These are phyloP conservation scores for Cerioporus squamosus DNA, from an alignment of 1,284 basidiomycete genomes.

Conservation along the genomic window DNA sequence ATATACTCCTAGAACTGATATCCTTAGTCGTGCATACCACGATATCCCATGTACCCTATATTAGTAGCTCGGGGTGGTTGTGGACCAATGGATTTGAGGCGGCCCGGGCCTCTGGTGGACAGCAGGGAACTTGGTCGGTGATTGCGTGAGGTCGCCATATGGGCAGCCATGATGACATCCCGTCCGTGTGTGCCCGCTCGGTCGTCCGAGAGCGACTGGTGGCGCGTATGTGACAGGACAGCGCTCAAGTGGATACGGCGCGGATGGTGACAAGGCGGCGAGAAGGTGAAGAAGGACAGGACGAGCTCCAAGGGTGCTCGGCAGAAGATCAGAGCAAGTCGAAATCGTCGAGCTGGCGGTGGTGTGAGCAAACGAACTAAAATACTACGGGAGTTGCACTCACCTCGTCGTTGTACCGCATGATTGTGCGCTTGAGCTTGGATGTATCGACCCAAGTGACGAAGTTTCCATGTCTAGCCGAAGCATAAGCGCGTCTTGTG, in stretches of 20 bases:
- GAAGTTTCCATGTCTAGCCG: slow-evolving; percentile 92
- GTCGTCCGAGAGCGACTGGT: too few species aligned
- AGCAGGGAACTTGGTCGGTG: too few species aligned
- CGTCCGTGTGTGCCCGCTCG: too few species aligned
- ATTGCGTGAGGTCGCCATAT: too few species aligned
- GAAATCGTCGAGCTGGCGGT: slow-evolving; percentile 85
- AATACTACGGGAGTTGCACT: slow-evolving; percentile 19
- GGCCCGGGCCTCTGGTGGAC: slow-evolving; percentile 6
- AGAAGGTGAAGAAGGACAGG: too few species aligned
- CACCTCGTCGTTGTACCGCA: slow-evolving; percentile 97
- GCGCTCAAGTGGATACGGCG: too few species aligned
- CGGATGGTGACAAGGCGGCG: too few species aligned
- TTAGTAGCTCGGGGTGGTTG: slow-evolving; percentile 23
- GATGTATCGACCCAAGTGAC: slow-evolving; percentile 99
- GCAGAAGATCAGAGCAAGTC: slow-evolving; percentile 67
- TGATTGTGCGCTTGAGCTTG: slow-evolving; percentile 95
- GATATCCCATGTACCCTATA: slow-evolving; percentile 22
- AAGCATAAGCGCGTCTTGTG: slow-evolving; percentile 9
- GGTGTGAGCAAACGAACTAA: slow-evolving; percentile 6
- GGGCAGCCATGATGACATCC: too few species aligned
- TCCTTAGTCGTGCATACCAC: slow-evolving; percentile 32
- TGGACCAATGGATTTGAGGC: slow-evolving; percentile 15
- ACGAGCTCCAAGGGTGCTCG: neutral
- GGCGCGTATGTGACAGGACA: too few species aligned
- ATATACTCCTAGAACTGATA: slow-evolving; percentile 32